Base-by-base conservation (phyloP, 371 early-diverging fungal genomes). In the Mucor lusitanicus region DNA sequence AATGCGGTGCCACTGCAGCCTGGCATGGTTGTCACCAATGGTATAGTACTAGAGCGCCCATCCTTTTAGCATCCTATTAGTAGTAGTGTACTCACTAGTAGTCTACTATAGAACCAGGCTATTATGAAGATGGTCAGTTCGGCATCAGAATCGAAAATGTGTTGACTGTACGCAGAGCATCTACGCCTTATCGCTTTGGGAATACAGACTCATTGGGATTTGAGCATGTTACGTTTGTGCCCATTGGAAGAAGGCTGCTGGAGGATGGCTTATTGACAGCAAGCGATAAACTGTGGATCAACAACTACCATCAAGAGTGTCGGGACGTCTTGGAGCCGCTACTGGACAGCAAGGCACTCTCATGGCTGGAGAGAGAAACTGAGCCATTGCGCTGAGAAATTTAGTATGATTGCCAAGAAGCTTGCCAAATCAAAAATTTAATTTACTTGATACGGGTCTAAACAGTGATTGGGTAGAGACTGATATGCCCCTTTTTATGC, bases 111-210 rank as follows among this genome's bases (percentile, higher is more conserved):
- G 98, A 99, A 81, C 99, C 99, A 28, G 99, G 99, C 0, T 98
- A 94, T 81, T 99, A 99, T 76, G 89, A 94, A 74, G 99, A 99
- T 78, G 95, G 95, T 32, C 73, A 91, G 55, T 99, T 98, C 76
- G 99, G 99, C 50, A 97, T 99, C 63, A 93, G 99, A 70, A 96
- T 99, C 70, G 99, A 99, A 79, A 97, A 99, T 76, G 85, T 95
- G 6, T 39, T 80, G 75, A 64, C 88, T 40, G 90, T 92, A 3
- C 86, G 87, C 42, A 77, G 87, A 64, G 84, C 77, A 0, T 73
- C 85, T 3, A 92, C 94, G 0, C 72, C 81, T 50, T 74, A 90
- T 73, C 85, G 89, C 73, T 96, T 95, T 85, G 94, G 92, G 33
- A 88, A 88, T 44, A 70, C 79, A 15, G 87, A 85, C 2, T 96